Base-by-base conservation (phyloP, 768 basidiomycete genomes). In the Jaapia argillacea region DNA sequence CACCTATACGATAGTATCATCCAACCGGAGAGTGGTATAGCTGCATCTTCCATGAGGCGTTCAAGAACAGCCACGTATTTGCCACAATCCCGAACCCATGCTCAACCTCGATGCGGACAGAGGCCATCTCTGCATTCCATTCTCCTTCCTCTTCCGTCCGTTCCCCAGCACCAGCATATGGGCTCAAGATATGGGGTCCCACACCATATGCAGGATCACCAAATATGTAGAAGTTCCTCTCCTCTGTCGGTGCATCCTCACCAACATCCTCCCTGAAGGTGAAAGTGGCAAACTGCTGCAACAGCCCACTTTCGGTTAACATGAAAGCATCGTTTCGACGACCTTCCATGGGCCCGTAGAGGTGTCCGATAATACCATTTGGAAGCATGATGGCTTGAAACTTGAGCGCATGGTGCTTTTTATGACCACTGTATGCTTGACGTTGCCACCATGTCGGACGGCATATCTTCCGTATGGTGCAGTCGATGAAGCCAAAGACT, bases 361-460 rank as follows among this genome's bases (percentile, higher is more conserved):
- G 42, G 44, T 58, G 59, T 2, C 48, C 57, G 42, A 58, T 36
- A 6, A 58, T 35, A 1, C 59, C 53, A 43, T 61, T 53, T 14
- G 56, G 58, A 13, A 55, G 42, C 35, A 43, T 53, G 24, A 61
- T n/a, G 1, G 49, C 56, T 31, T 61, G 59, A 36, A 43, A 61
- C 38, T 62, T 62, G 10, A 52, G 36, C 3, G 57, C 56, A 43
- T 62, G 58, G 26, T 43, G 16, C 43, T 56, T 58, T 45, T 59
- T 59, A 40, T 57, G 45, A 4, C 60, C 57, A 42, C 45, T 56
- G 22, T 45, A 31, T 37, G 49, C 31, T 12, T 42, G 22, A 13
- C 45, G 44, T 33, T 54, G 53, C 21, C 36, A 36, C 14, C 10
- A 2, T 12, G 20, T 28, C 4, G 53, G 53, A 12, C 43, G 46